A percentile compares a stretch with the other conserved stretches of the same genome.
Conservation (phyloP, 2,329 filamentous ascomycete species). For the Bipolaris victoriae region DNA sequence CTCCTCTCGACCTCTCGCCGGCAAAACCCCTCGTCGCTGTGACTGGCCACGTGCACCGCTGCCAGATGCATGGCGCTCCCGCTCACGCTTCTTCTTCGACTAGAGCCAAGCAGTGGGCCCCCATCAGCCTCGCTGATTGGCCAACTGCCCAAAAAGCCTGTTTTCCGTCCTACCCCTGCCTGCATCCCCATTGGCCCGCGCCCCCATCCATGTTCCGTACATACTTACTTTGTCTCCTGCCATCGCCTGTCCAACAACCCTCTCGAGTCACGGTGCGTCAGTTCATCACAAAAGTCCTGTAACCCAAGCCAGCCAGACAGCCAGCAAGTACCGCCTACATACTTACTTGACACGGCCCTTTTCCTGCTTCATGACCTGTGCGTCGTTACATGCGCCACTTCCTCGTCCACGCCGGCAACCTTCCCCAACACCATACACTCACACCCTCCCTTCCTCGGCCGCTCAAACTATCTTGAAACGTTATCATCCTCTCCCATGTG, state of each 20-base stretch:
- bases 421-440: background rate
- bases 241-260: background rate
- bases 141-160: background rate
- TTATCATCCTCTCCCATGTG: background rate
- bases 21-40: background rate
- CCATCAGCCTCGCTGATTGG: background rate
- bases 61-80: conserved; percentile 1
- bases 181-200: background rate
- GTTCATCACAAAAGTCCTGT: conserved; percentile 12
- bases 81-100: background rate
- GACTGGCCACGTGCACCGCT: conserved; percentile 2
- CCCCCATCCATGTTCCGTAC: background rate
- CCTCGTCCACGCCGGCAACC: background rate
- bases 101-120: background rate
- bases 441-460: background rate
- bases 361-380: background rate
- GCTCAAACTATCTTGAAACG: background rate
- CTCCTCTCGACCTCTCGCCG: background rate
- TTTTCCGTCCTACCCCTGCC: background rate
- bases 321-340: background rate
- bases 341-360: conserved; percentile 1
- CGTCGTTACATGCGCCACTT: background rate
- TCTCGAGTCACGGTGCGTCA: conserved; percentile 21
- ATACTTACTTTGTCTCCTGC: background rate
- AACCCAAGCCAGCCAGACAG: background rate